Base-by-base conservation (phyloP, 2,329 filamentous ascomycete species). In the Ophiocordyceps camponoti-floridani region DNA sequence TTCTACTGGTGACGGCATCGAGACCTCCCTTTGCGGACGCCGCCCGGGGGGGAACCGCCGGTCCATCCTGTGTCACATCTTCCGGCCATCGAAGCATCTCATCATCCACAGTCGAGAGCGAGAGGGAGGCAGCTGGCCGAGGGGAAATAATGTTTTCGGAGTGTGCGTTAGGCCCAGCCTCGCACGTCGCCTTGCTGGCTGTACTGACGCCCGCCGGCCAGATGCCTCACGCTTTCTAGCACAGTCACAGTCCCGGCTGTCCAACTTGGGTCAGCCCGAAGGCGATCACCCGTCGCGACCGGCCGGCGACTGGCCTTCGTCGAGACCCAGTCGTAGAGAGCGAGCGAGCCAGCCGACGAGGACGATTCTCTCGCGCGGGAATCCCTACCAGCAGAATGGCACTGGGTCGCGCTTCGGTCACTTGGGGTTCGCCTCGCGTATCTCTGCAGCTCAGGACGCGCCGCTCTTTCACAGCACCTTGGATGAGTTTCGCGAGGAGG, bases 211-310 rank as follows among this genome's bases (percentile, higher is more conserved):
- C 41, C 41, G 31, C 44, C n/a, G 1, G 43, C 44, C 57, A 95
- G 91, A 96, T 80, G 91, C 91, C 56, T 96, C 89, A 53, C 82
- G 82, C 54, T 98, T 98, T 62, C 78, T 98, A 55, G 85, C 88
- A 49, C 91, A 96, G 75, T 95, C 88, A 52, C 88, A 94, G 69
- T 94, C 88, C 49, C 82, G 86, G 50, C 70, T 96, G 56, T 85
- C 82, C 52, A 77, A 68, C 60, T 78, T 87, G 48, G 50, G 69
- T 64, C 75, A 82, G 59, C 63, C 74, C 48, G 76, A 66, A 50
- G 65, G 63, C 49, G 64, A 61, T 42, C 54, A 53, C 30, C 47
- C 49, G 37, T 50, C 50, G 44, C 53, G 55, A 44, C 54, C n/a
- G n/a, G n/a, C 55, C 47, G 45, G 52, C 48, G 61, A 63, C 52